These are phyloP conservation scores for Cucumis hystrix DNA, from an alignment of 306 rosid species.

Conservation along the genomic window DNA sequence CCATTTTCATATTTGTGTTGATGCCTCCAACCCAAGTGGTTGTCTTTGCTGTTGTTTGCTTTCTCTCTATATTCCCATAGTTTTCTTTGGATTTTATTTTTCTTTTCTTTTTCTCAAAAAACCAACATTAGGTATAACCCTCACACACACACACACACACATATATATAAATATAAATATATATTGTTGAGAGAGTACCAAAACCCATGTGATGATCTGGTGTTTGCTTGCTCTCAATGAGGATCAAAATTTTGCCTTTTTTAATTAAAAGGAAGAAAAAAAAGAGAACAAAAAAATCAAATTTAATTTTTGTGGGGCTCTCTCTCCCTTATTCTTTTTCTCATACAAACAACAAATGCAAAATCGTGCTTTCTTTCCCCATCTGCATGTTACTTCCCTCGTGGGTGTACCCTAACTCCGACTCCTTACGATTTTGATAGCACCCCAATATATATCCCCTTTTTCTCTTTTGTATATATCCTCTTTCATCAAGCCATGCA, in stretches of 20 bases:
- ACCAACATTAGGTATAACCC: slow-evolving; percentile 44
- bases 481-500: background rate
- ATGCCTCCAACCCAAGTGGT: slow-evolving; percentile 22
- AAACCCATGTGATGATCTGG: slow-evolving; percentile 88
- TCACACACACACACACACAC: background rate
- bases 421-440: slow-evolving; percentile 32
- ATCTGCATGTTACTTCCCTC: slow-evolving; percentile 85
- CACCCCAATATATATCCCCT: background rate
- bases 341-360: slow-evolving; percentile 27
- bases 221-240: slow-evolving; percentile 49
- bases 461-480: background rate
- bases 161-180: no score
- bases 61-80: slow-evolving; percentile 19
- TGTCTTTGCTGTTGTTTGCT: slow-evolving; percentile 65
- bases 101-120: background rate
- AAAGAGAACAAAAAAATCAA: no score
- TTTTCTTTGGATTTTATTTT: no score
- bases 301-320: slow-evolving; percentile 11
- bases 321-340: background rate
- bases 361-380: slow-evolving; percentile 22
- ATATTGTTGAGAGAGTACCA: slow-evolving; percentile 26
- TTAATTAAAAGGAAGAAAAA: no score
- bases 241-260: slow-evolving; percentile 19
- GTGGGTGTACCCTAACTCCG: slow-evolving; percentile 64
- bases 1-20: slow-evolving; percentile 40